phyloP scores from a whole-genome alignment of 768 basidiomycete species.

The Tylopilus sp. region DNA sequence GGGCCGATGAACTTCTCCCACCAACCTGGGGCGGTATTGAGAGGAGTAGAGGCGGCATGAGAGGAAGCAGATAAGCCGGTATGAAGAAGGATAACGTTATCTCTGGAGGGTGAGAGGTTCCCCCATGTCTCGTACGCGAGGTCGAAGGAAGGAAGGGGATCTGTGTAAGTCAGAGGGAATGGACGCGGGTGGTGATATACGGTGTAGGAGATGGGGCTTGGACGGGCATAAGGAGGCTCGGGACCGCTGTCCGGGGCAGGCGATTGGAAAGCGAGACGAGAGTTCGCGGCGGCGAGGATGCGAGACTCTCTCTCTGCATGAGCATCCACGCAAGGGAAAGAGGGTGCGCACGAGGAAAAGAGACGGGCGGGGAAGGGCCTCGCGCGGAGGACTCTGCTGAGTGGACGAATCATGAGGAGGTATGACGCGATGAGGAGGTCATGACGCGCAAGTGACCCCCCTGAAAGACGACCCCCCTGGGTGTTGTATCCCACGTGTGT shows the following conservation, averaged over 20 bases:
- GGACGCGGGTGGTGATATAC: conserved; percentile 60
- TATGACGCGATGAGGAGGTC: not conserved
- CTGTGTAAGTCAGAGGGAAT: conserved; percentile 64
- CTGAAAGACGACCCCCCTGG: not conserved
- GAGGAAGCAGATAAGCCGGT: conserved; percentile 96
- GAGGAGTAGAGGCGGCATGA: conserved; percentile 80
- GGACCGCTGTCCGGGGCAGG: conserved; percentile 53
- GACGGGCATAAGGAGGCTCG: conserved; percentile 79
- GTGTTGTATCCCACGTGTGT: too few relatives aligned
- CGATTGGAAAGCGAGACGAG: not conserved
- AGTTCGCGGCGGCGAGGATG: conserved; percentile 28
- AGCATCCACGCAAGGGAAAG: conserved; percentile 80
- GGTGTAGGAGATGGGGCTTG: conserved; percentile 70
- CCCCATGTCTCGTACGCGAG: conserved; percentile 99
- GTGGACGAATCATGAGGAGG: not conserved
- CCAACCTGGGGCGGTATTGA: conserved; percentile 87
- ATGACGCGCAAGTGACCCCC: not conserved
- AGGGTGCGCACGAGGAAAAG: not conserved
- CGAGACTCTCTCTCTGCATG: conserved; percentile 69
- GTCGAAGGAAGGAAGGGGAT: conserved; percentile 63
- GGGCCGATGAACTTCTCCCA: conserved; percentile 99
- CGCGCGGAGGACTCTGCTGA: not conserved
- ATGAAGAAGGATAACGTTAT: conserved; percentile 93
- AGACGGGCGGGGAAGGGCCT: not conserved
- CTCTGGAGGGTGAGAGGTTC: conserved; percentile 64